A percentile compares a stretch with the other conserved stretches of the same genome.
phyloP scores from a whole-genome alignment of 495 filamentous ascomycete genomes.

The Lasiosphaeria ovina region DNA sequence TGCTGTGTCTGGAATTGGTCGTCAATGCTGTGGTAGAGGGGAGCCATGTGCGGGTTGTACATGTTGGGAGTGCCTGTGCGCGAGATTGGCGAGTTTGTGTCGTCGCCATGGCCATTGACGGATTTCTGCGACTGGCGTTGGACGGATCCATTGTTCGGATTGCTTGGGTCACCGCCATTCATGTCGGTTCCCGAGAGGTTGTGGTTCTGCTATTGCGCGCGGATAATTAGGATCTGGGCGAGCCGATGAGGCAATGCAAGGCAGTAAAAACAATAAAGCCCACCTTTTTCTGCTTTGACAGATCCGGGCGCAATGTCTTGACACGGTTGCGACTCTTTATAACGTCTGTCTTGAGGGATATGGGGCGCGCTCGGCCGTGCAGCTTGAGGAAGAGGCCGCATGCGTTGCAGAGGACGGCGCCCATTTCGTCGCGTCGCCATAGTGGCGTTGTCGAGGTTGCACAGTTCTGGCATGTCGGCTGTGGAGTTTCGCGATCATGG shows the following conservation, averaged over 20 bases:
- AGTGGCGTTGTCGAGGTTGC: slow-evolving; percentile 91
- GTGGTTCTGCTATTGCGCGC: slow-evolving; percentile 32
- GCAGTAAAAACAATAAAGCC: neutral
- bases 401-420: slow-evolving; percentile 98
- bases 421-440: slow-evolving; percentile 94
- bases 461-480: slow-evolving; percentile 98
- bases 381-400: slow-evolving; percentile 97
- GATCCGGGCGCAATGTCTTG: slow-evolving; percentile 75
- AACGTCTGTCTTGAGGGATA: slow-evolving; percentile 96
- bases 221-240: neutral
- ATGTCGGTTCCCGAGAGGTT: slow-evolving; percentile 51
- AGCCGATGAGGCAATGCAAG: too few species aligned
- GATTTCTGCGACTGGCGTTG: slow-evolving; percentile 71
- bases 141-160: slow-evolving; percentile 34
- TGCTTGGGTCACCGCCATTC: slow-evolving; percentile 56
- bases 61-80: slow-evolving; percentile 79
- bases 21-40: slow-evolving; percentile 68
- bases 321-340: slow-evolving; percentile 99
- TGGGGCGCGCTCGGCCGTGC: slow-evolving; percentile 87
- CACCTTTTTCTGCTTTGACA: slow-evolving; percentile 88
- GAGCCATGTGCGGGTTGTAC: slow-evolving; percentile 56
- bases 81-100: slow-evolving; percentile 81
- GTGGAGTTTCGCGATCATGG: slow-evolving; percentile 59
- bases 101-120: slow-evolving; percentile 70
- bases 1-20: slow-evolving; percentile 56